Percentiles rank a stretch among this genome's conserved stretches.
Evolutionary conservation across 805 yeast species (phyloP).

Genomic region (Sugiyamaella marilandica): DNA sequence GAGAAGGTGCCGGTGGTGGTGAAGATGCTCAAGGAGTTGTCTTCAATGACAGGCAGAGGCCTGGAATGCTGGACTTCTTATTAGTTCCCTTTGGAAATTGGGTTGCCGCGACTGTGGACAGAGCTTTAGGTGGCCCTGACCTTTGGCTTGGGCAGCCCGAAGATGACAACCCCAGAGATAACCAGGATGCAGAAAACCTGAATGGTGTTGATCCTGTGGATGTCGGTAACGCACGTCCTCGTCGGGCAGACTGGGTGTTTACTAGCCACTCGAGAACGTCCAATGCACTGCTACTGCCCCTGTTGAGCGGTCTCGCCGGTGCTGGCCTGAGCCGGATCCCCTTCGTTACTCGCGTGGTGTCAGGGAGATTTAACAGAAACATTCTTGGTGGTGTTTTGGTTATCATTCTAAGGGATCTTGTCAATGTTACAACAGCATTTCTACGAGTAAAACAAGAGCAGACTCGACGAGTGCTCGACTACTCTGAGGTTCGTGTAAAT

Average conservation of each 20-base stretch:
- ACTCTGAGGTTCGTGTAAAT: conserved; percentile 9
- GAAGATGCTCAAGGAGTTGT: not conserved
- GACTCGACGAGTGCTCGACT: conserved; percentile 18
- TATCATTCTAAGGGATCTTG: conserved; percentile 22
- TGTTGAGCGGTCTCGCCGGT: conserved; percentile 19
- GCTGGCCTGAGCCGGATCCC: conserved; percentile 15
- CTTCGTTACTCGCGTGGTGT: conserved; percentile 14
- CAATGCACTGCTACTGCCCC: conserved; percentile 20
- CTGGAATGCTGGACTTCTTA: not conserved
- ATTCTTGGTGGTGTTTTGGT: conserved; percentile 24
- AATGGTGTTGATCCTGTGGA: not conserved
- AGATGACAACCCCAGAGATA: not conserved
- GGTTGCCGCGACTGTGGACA: conserved; percentile 1
- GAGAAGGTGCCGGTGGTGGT: not conserved
- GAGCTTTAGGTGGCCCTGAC: conserved; percentile 1
- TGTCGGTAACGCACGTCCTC: conserved; percentile 1
- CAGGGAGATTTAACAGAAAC: conserved; percentile 23
- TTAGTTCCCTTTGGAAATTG: not conserved
- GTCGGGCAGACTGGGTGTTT: conserved; percentile 20
- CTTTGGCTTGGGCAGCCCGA: not conserved
- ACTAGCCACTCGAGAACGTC: conserved; percentile 15
- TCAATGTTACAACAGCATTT: conserved; percentile 24
- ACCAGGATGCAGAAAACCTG: not conserved
- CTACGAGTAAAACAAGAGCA: conserved; percentile 16
- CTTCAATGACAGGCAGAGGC: not conserved